Evolutionary conservation across 148 eudicot species (phyloP).

Genomic region (Chenopodium formosanum): DNA sequence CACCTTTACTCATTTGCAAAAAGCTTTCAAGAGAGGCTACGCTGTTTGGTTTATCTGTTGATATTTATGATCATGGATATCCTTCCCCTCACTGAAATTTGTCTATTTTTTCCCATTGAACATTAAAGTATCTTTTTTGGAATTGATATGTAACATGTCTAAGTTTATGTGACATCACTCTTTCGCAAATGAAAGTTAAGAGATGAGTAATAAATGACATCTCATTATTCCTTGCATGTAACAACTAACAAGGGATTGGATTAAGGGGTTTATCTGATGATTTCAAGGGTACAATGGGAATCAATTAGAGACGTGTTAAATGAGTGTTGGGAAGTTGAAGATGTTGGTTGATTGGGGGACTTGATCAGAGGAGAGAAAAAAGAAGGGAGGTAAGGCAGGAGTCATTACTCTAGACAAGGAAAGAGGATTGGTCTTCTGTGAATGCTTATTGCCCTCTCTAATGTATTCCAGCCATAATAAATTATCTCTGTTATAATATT

Average conservation of each 20-base stretch:
- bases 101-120: neutral
- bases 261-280: neutral
- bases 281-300: neutral
- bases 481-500: neutral
- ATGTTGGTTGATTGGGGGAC: neutral
- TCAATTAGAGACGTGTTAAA: neutral
- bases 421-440: neutral
- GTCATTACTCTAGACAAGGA: neutral
- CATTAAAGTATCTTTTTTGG: neutral
- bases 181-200: neutral
- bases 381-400: neutral
- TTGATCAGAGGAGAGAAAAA: neutral
- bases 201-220: neutral
- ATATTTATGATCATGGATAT: neutral
- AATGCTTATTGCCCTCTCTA: neutral
- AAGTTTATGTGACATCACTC: neutral
- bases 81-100: neutral
- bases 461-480: neutral
- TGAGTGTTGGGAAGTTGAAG: neutral
- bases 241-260: neutral
- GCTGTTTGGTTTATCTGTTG: too few species aligned
- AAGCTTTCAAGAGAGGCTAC: too few species aligned
- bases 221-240: neutral
- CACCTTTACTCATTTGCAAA: too few species aligned
- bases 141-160: neutral